phyloP scores from a whole-genome alignment of 257 asterid species.

The Forsythia viridissima region DNA sequence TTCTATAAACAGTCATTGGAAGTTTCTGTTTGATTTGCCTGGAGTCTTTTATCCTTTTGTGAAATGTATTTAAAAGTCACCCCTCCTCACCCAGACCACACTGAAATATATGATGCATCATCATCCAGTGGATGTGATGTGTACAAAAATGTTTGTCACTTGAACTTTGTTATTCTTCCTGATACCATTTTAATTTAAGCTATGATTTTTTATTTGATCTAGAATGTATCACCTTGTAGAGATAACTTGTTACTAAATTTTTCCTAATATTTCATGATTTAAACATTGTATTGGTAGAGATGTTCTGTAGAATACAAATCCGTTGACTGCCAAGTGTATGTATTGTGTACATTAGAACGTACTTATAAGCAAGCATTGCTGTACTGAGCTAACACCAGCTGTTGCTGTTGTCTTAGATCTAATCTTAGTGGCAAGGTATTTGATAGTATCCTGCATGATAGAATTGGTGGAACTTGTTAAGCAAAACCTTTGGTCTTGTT shows the following conservation, averaged over 20 bases:
- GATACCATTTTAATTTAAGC: neutral
- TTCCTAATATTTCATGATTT: neutral
- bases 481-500: neutral
- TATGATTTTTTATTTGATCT: neutral
- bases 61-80: neutral
- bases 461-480: neutral
- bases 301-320: neutral
- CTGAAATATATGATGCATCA: neutral
- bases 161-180: neutral
- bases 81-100: neutral
- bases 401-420: neutral
- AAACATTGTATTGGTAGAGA: neutral
- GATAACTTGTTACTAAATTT: neutral
- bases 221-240: neutral
- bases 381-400: neutral
- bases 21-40: neutral
- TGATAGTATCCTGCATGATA: neutral
- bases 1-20: neutral
- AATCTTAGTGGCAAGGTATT: neutral
- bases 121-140: neutral
- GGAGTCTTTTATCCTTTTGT: slow-evolving; percentile 1
- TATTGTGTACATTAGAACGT: neutral
- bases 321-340: neutral
- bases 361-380: neutral
- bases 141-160: neutral